Evolutionary conservation across 495 filamentous ascomycete species (phyloP).

Genomic region (Lasiosphaeris hirsuta): DNA sequence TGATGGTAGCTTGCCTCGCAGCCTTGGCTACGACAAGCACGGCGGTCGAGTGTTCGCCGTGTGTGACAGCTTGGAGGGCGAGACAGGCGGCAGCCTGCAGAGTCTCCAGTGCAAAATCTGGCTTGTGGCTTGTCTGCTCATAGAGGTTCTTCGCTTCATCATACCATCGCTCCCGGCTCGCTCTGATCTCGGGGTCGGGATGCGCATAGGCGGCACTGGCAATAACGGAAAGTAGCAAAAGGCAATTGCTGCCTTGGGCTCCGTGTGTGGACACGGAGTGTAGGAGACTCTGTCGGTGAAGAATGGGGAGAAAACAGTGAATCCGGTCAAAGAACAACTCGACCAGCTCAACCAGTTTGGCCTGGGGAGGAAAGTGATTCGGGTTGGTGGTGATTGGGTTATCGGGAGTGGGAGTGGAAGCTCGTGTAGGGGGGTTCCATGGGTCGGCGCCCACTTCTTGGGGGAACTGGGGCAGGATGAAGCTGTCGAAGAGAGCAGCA

Average conservation of each 20-base stretch:
- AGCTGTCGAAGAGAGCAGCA: no score
- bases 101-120: conserved; percentile 4
- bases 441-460: background rate
- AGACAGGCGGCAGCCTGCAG: conserved; percentile 4
- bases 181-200: conserved; percentile 1
- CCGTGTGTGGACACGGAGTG: background rate
- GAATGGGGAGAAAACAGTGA: conserved; percentile 2
- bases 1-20: background rate
- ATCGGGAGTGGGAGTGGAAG: background rate
- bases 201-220: conserved; percentile 1
- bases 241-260: background rate
- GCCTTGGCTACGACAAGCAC: conserved; percentile 1
- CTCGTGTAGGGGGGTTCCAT: background rate
- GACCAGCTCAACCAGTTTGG: background rate
- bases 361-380: background rate
- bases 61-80: background rate
- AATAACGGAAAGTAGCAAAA: background rate
- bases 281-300: conserved; percentile 1
- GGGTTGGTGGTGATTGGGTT: background rate
- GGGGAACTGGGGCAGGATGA: no score
- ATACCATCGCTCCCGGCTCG: background rate
- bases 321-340: conserved; percentile 8
- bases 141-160: background rate
- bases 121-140: conserved; percentile 1
- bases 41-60: conserved; percentile 2